Evolutionary conservation across 495 filamentous ascomycete species (phyloP).

Genomic region (Articulospora tetracladia): DNA sequence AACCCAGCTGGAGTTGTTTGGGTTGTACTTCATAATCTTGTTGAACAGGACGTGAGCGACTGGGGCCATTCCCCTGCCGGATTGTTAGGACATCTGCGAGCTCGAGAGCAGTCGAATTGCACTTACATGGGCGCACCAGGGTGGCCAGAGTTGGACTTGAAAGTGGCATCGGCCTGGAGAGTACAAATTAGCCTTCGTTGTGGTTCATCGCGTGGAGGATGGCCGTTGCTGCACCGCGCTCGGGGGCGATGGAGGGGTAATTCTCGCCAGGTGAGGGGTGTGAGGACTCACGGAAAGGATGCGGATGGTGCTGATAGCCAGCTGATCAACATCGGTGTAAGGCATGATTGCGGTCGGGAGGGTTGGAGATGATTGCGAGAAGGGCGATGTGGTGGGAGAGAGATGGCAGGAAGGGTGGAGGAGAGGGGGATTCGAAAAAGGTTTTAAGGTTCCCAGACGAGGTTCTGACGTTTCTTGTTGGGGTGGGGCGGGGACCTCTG

Average conservation of each 20-base stretch:
- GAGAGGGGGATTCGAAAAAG: conserved; percentile 30
- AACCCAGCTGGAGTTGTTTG: conserved; percentile 93
- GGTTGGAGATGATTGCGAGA: not conserved
- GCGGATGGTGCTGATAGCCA: conserved; percentile 97
- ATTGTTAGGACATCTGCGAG: not conserved
- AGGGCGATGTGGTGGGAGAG: conserved; percentile 17
- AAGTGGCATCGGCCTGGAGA: conserved; percentile 90
- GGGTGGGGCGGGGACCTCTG: not conserved
- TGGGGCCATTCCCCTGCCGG: conserved; percentile 67
- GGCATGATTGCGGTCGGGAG: conserved; percentile 66
- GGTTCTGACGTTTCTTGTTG: conserved; percentile 1
- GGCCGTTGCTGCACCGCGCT: not conserved
- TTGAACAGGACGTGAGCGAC: conserved; percentile 97
- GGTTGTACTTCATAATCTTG: conserved; percentile 99
- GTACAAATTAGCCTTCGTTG: conserved; percentile 17
- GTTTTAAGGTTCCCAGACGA: conserved; percentile 20
- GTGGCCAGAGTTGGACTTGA: conserved; percentile 94
- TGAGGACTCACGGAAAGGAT: conserved; percentile 77
- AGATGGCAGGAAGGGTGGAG: conserved; percentile 21
- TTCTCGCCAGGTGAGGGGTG: conserved; percentile 4
- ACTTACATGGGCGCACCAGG: conserved; percentile 87
- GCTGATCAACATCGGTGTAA: conserved; percentile 79
- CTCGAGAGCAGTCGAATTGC: not conserved
- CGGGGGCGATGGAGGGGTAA: conserved; percentile 35
- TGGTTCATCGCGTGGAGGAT: not conserved